phyloP scores from a whole-genome alignment of 1,284 basidiomycete genomes.

The Apiotrichum porosum region DNA sequence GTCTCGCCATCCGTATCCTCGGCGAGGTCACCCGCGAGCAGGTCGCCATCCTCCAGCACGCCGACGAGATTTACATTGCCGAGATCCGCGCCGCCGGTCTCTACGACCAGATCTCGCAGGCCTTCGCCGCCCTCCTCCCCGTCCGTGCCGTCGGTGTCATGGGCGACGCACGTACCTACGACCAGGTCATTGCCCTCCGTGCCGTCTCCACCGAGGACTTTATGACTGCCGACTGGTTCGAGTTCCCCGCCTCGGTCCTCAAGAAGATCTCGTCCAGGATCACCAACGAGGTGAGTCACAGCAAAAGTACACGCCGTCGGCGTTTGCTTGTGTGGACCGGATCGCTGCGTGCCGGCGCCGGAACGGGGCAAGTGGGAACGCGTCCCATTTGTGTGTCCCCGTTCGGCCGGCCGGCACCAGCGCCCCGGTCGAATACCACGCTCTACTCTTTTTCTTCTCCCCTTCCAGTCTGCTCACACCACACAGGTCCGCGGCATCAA shows the following conservation, averaged over 20 bases:
- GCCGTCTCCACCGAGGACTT: constrained; percentile 93
- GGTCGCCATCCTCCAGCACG: constrained; percentile 89
- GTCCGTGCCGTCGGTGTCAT: constrained; percentile 97
- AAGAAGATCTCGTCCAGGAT: constrained; percentile 92
- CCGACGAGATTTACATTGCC: constrained; percentile 95
- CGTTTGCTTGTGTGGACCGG: too few species aligned
- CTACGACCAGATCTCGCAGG: constrained; percentile 93
- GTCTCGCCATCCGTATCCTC: constrained; percentile 96
- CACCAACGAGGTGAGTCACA: constrained; percentile 88
- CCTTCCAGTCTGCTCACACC: not conserved
- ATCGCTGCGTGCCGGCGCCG: too few species aligned
- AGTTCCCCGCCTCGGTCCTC: constrained; percentile 89
- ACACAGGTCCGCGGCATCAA: constrained; percentile 65
- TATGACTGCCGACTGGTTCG: constrained; percentile 97
- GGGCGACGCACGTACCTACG: constrained; percentile 95
- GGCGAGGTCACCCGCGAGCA: constrained; percentile 91
- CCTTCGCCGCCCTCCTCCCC: constrained; percentile 94
- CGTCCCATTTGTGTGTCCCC: too few species aligned
- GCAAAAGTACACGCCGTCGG: too few species aligned
- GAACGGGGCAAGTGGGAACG: too few species aligned
- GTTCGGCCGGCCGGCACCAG: too few species aligned
- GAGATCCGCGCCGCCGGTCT: constrained; percentile 89
- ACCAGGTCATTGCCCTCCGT: constrained; percentile 83
- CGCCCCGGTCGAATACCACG: too few species aligned
- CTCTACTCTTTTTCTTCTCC: too few species aligned